Evolutionary conservation across 2,329 filamentous ascomycete genomes (phyloP).

Genomic region (Aspergillus proliferans): DNA sequence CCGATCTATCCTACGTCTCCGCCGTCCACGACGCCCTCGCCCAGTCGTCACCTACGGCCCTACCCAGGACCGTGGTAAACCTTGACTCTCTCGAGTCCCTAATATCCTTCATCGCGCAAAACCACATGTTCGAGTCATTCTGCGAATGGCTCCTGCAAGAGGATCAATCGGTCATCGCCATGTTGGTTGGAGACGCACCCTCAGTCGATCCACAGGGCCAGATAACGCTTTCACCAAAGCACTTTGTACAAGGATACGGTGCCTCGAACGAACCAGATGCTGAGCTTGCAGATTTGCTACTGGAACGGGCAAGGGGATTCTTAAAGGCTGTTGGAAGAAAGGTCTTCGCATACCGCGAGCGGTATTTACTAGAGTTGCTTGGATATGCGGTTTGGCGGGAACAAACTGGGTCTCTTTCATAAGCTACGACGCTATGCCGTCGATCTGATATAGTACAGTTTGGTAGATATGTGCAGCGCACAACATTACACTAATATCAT

Average conservation of each 20-base stretch:
- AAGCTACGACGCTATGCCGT: not conserved
- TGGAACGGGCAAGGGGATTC: conserved; percentile 10
- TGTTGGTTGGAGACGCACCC: not conserved
- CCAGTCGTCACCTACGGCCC: conserved; percentile 1
- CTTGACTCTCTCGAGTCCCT: conserved; percentile 3
- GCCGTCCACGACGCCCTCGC: conserved; percentile 13
- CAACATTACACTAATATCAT: no score
- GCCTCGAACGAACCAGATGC: not conserved
- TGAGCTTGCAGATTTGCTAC: not conserved
- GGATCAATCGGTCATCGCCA: not conserved
- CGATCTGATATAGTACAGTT: not conserved
- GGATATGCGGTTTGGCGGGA: conserved; percentile 17
- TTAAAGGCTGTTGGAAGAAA: conserved; percentile 9
- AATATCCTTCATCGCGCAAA: conserved; percentile 2
- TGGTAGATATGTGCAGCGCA: not conserved
- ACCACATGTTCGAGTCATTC: conserved; percentile 7
- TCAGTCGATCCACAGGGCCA: not conserved
- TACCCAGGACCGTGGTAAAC: conserved; percentile 5
- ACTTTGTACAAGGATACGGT: not conserved
- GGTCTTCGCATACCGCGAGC: conserved; percentile 17
- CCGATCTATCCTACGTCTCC: conserved; percentile 23
- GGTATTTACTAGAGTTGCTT: conserved; percentile 16
- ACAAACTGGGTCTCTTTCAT: conserved; percentile 4
- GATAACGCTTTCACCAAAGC: not conserved
- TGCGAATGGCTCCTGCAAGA: conserved; percentile 1